Base-by-base conservation (phyloP, 306 rosid species). In the Cucurbita moschata region DNA sequence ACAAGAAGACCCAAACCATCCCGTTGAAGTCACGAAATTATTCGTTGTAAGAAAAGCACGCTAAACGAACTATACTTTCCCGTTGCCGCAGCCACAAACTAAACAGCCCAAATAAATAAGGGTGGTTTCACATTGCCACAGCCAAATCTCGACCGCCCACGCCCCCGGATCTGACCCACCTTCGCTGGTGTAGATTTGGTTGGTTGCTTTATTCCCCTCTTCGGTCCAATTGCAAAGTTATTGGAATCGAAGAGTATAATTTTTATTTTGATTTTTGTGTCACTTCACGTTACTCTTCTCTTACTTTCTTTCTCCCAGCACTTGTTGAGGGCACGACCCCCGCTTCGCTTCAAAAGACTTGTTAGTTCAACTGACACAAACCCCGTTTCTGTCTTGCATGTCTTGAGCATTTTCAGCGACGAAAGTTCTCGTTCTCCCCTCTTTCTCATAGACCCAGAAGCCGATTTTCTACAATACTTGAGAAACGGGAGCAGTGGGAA, bases 361-460 rank as follows among this genome's bases (percentile, higher is more conserved):
- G 46, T 59, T 74, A 46, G 77, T 74, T 47, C 70, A 74, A 44
- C 76, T 42, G 76, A 73, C 76, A 43, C 71, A 57, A 44, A 43
- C 57, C 74, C 71, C 61, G 23, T 77, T 77, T 23, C 80, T 75
- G 69, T 72, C 52, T 30, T 73, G 64, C 84, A 79, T 82, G 87
- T 77, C 74, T 71, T 21, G 73, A 77, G n/a, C 87, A 76, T 83
- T 84, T 76, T 62, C 71, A 49, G 76, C 77, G 85, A 30, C 78
- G 75, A 78, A 59, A 59, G 50, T 71, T 0, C 71, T 15, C 10
- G 21, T 57, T 64, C 71, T 71, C 30, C 15, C 58, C 43, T 46
- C 77, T 52, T 23, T 44, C 49, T 49, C 77, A 54, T 54, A 56
- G 62, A 53, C 50, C 73, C 54, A 10, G 46, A 75, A 59, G 54